Percentiles rank a stretch among this genome's conserved stretches.
Evolutionary conservation across 2,329 filamentous ascomycete genomes (phyloP).

Genomic region (Dactylella cylindrospora): DNA sequence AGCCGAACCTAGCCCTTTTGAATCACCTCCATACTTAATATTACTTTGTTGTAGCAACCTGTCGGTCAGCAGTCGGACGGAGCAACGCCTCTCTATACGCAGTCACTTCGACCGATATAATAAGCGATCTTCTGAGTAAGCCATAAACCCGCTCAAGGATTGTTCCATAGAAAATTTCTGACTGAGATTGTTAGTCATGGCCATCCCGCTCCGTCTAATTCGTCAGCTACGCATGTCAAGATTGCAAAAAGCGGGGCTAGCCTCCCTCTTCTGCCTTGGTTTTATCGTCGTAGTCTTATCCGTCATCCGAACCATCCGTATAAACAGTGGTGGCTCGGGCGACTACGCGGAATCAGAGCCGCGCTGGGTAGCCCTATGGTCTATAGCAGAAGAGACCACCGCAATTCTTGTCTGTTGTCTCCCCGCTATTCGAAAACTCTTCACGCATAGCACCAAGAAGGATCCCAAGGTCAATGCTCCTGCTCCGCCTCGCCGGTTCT

Average conservation of each 20-base stretch:
- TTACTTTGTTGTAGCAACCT: no score
- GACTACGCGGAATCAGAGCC: constrained; percentile 35
- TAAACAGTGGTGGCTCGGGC: constrained; percentile 30
- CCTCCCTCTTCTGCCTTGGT: constrained; percentile 39
- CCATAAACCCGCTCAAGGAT: no score
- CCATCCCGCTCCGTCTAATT: constrained; percentile 38
- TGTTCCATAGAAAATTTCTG: no score
- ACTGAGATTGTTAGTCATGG: constrained; percentile 17
- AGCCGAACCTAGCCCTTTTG: no score
- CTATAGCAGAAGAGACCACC: constrained; percentile 34
- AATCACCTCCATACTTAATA: no score
- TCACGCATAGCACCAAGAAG: constrained; percentile 21
- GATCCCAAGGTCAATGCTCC: not conserved
- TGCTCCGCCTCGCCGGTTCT: constrained; percentile 9
- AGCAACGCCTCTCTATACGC: constrained; percentile 36
- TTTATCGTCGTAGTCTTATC: constrained; percentile 36
- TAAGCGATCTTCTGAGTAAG: constrained; percentile 37
- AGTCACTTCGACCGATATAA: constrained; percentile 32
- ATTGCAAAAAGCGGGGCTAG: constrained; percentile 30
- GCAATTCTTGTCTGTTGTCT: constrained; percentile 41
- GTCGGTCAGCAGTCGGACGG: constrained; percentile 6
- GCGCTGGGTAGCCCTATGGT: constrained; percentile 40
- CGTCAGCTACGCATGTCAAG: constrained; percentile 32
- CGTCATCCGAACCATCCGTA: constrained; percentile 32
- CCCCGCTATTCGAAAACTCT: constrained; percentile 37